Conservation (phyloP, 2,329 filamentous ascomycete genomes). For the Metarhizium guizhouense region DNA sequence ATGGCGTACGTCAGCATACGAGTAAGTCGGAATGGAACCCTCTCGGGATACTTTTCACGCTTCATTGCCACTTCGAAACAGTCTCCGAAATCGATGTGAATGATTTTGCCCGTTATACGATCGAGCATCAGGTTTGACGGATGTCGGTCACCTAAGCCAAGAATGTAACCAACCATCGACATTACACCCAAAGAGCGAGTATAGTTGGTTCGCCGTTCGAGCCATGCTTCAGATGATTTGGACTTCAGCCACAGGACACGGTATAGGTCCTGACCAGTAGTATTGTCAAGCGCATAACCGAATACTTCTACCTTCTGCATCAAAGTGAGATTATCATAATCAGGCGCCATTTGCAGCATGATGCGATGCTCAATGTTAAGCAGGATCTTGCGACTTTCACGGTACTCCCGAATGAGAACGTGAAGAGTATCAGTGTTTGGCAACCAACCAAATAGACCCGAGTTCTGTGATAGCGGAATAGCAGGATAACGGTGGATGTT, state of each 20-base stretch:
- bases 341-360: constrained; percentile 99
- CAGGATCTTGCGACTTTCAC: constrained; percentile 92
- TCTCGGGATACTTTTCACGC: constrained; percentile 95
- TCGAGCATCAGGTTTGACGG: constrained; percentile 98
- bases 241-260: constrained; percentile 98
- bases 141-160: constrained; percentile 92
- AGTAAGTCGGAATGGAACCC: constrained; percentile 94
- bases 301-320: constrained; percentile 99
- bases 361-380: constrained; percentile 99
- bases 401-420: constrained; percentile 92
- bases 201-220: constrained; percentile 97
- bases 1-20: constrained; percentile 99
- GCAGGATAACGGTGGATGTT: constrained; percentile 93
- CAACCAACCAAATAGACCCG: constrained; percentile 91
- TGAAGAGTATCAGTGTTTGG: constrained; percentile 97
- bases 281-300: constrained; percentile 97
- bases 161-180: constrained; percentile 99
- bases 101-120: constrained; percentile 88
- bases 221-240: constrained; percentile 95
- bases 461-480: constrained; percentile 95
- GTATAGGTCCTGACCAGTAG: constrained; percentile 96
- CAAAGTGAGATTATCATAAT: constrained; percentile 95
- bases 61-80: constrained; percentile 99
- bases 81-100: constrained; percentile 98
- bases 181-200: constrained; percentile 95